Evolutionary conservation across 257 asterid genomes (phyloP), one percentile per base, ranked within the genome.

Genomic region (Pogostemon cablin): DNA sequence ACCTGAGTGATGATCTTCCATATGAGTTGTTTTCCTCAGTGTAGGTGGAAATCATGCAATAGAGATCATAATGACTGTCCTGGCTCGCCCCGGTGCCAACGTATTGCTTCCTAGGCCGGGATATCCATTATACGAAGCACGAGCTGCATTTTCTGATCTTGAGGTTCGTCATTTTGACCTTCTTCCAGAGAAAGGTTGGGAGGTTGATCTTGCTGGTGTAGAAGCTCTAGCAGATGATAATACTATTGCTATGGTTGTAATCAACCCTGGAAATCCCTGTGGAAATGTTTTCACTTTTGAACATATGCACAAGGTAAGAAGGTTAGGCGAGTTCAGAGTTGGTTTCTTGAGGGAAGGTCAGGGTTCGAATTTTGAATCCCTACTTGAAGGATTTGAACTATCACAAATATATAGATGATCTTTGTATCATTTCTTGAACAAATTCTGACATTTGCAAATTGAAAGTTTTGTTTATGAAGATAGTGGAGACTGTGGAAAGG

Each of bases 221-320:
- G 90, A 87, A 73, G 79, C 90, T 56, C 79, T 86, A 35, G 95
- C 91, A 3, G 88, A 90, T 74, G 87, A 86, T 39, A 86, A 75
- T 6, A 86, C 96, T 5, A 86, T 90, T 65, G 95, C 93, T 5
- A 79, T 90, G 75, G 91, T 83, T 66, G 76, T 90, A 6, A 75
- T 81, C 74, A 90, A 90, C 71, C 95, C 96, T 0, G 93, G 95
- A 17, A 90, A 87, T 75, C 96, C 96, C 0, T 84, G 93, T 83
- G 96, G 95, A 56, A 86, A 67, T 83, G 91, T 90, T 65, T 86
- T 72, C 84, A 61, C 74, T 11, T 46, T 37, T 47, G 84, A 84
- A 39, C 96, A 87, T 77, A 65, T 90, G 72, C 80, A 80, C 9
- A 83, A 86, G 91, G 96, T 90, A 38, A 54, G 25, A 1, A n/a